Evolutionary conservation across 2,329 filamentous ascomycete species (phyloP), one percentile per base, ranked within the genome.

Genomic region (Byssochlamys sp.): DNA sequence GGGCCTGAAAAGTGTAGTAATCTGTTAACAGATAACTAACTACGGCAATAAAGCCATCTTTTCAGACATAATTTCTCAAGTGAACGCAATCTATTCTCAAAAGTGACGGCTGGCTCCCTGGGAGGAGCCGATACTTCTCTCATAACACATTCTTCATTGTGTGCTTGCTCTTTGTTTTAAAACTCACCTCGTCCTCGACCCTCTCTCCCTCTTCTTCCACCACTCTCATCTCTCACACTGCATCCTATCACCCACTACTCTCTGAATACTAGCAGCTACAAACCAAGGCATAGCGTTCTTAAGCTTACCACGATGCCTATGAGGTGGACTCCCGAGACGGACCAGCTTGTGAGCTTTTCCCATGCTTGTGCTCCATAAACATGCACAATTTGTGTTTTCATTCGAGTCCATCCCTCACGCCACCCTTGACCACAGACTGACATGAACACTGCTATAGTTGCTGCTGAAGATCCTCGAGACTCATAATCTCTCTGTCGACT

Each of bases 401-500:
- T 25, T 58, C 11, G 14, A 4, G 35, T 39, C 5, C 14, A n/a
- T n/a, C 11, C 35, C 35, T n/a, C 35, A n/a, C 12, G 12, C 35
- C 12, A 14, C 35, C 11, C 14, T 39, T 27, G 25, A 25, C 19
- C 19, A 12, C 45, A 53, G 4, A 4, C 24, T 39, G 4, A 49
- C 33, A 53, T 12, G 1, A 4, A 11, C 7, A 29, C n/a, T 27
- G 53, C n/a, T 6, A 19, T 52, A 76, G 74, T 68, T 77, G 5
- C 65, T 77, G 0, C 58, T 75, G 1, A 75, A 73, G 31, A 73
- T 76, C 28, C 60, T 77, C 0, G 71, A 75, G 53, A 74, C 70
- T 10, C 72, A 74, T 26, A 62, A 73, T 0, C 29, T 77, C 2
- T 65, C 56, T 3, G 65, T 75, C 6, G 69, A 76, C 57, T 60